Conservation (phyloP, 2,329 filamentous ascomycete species). For the Epichloe amarillans region DNA sequence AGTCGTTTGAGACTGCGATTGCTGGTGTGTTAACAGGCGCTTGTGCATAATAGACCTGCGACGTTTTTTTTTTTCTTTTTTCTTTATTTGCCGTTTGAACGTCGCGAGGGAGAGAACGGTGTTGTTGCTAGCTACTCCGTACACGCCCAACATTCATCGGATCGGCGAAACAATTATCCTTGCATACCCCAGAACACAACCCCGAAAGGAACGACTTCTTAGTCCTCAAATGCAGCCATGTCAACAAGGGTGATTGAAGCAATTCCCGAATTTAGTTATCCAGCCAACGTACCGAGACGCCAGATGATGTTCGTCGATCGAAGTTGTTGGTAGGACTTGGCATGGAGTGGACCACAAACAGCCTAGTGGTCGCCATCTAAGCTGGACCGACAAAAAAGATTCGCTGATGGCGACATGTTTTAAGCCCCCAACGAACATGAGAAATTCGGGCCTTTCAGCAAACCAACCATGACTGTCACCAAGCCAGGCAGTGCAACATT, state of each 20-base stretch:
- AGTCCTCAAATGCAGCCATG: not conserved
- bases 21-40: not conserved
- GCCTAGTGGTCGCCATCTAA: not conserved
- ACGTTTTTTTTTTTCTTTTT: too few relatives aligned
- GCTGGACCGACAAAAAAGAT: not conserved
- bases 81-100: too few relatives aligned
- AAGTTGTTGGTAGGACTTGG: not conserved
- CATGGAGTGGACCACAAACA: not conserved
- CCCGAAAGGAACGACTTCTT: not conserved
- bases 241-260: not conserved
- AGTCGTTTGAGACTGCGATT: not conserved
- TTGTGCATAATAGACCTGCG: too few relatives aligned
- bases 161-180: not conserved
- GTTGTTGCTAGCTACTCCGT: not conserved
- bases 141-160: too few relatives aligned
- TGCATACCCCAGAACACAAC: not conserved
- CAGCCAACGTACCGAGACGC: not conserved
- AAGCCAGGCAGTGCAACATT: not conserved
- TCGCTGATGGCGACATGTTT: not conserved
- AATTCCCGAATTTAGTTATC: not conserved
- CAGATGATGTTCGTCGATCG: not conserved
- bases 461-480: not conserved
- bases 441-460: not conserved
- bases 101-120: not conserved
- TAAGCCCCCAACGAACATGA: not conserved